Evolutionary conservation across 1,284 basidiomycete genomes (phyloP), one percentile per base, ranked within the genome.

Genomic region (Melampsora americana): DNA sequence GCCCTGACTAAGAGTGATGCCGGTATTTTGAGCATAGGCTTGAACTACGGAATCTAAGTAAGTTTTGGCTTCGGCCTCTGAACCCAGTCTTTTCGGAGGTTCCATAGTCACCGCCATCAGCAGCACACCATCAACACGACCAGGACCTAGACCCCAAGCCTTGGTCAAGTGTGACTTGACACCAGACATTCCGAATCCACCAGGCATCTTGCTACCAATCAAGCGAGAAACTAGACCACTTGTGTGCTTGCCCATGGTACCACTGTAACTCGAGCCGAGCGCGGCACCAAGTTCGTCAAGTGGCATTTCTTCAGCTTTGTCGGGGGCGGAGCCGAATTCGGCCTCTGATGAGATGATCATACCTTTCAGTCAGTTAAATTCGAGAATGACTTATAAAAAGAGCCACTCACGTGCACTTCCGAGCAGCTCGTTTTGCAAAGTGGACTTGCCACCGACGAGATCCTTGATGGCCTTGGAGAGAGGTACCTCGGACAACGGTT

Each of bases 241-340:
- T 20, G 92, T 92, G 85, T 98, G 93, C 84, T 98, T 99, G 81
- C 95, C 95, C 44, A 96, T 88, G 20, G 86, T 83, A 26, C 93
- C 94, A 66, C 87, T 85, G 85, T 93, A 93, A 32, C 93, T 93
- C 69, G 89, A 86, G 32, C 88, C 86, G 48, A 99, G 86, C 11
- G 92, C 89, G 48, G 92, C 88, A 56, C 94, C 95, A 30, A 99
- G 90, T 83, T 99, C 95, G 81, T 96, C 93, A 71, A 98, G 87
- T 75, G 95, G 91, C 64, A 99, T 87, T 82, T 99, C 95, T 83
- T 99, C 95, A 26, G 92, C 94, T 86, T 98, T 98, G 85, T 99
- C 96, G 0, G 96, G 95, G 0, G 93, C 92, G 20, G 91, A 91
- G 5, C 81, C 79, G 77, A 84, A 84, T 73, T 84, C 83, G 68